Evolutionary conservation across 768 basidiomycete species (phyloP).

Genomic region (Jaapia argillacea): DNA sequence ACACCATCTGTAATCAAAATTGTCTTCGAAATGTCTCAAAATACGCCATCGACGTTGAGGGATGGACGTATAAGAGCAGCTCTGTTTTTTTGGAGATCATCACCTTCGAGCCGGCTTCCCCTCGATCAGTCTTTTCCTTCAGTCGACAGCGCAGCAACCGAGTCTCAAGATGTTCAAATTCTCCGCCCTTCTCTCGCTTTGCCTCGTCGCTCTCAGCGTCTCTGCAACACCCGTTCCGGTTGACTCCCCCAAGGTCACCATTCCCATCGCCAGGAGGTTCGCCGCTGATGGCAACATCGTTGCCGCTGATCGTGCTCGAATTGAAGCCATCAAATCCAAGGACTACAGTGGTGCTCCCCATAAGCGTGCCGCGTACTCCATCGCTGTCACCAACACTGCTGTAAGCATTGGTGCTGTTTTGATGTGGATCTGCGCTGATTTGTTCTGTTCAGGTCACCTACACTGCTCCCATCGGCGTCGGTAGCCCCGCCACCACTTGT

Average conservation of each 20-base stretch:
- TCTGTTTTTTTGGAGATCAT: no score
- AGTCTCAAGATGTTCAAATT: neutral
- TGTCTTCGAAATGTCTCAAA: no score
- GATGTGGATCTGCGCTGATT: neutral
- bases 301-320: neutral
- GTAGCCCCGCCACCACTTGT: neutral
- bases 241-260: neutral
- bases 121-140: neutral
- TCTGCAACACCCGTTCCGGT: neutral
- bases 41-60: no score
- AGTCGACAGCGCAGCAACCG: neutral
- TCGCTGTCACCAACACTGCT: neutral
- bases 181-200: neutral
- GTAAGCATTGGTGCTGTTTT: neutral
- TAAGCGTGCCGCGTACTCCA: neutral
- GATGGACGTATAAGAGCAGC: no score
- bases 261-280: slow-evolving; percentile 1
- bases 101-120: neutral
- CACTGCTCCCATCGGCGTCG: neutral
- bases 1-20: no score
- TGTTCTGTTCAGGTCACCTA: neutral
- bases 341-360: neutral
- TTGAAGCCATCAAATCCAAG: neutral
- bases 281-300: neutral
- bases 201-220: neutral